A percentile compares a stretch with the other conserved stretches of the same genome.
These are phyloP conservation scores for Hericium rajendrae DNA, from an alignment of 768 basidiomycete species.

Conservation along the genomic window DNA sequence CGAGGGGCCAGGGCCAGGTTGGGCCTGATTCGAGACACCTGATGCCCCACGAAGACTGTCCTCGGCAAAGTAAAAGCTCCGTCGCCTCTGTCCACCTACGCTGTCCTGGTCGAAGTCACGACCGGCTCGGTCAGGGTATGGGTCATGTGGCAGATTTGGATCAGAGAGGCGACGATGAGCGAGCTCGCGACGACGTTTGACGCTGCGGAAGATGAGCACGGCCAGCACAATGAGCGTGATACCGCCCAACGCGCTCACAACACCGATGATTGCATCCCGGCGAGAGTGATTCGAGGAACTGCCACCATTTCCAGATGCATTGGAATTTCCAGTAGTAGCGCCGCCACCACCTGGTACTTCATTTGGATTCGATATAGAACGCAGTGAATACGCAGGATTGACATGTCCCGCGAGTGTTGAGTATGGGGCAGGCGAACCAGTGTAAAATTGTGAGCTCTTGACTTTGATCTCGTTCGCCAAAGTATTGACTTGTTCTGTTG, in stretches of 20 bases:
- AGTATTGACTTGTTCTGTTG: slow-evolving; percentile 37
- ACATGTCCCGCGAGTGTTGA: slow-evolving; percentile 56
- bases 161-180: slow-evolving; percentile 70
- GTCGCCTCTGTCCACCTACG: slow-evolving; percentile 58
- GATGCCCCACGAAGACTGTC: slow-evolving; percentile 48
- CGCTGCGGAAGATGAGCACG: slow-evolving; percentile 61
- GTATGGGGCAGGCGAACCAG: slow-evolving; percentile 31
- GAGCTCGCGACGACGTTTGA: slow-evolving; percentile 56
- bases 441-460: slow-evolving; percentile 57
- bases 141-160: slow-evolving; percentile 27
- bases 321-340: slow-evolving; percentile 13
- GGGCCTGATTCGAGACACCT: not conserved
- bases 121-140: slow-evolving; percentile 41
- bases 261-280: slow-evolving; percentile 85
- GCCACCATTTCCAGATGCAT: slow-evolving; percentile 13
- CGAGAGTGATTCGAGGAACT: slow-evolving; percentile 36
- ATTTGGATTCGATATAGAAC: slow-evolving; percentile 32
- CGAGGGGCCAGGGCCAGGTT: slow-evolving; percentile 32
- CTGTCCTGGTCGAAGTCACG: slow-evolving; percentile 72
- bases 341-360: slow-evolving; percentile 7
- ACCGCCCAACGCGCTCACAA: slow-evolving; percentile 73
- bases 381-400: slow-evolving; percentile 55
- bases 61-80: slow-evolving; percentile 84
- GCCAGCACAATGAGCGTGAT: slow-evolving; percentile 64
- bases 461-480: slow-evolving; percentile 61